Conservation (phyloP, 2,329 filamentous ascomycete species). For the Fusarium circinatum region DNA sequence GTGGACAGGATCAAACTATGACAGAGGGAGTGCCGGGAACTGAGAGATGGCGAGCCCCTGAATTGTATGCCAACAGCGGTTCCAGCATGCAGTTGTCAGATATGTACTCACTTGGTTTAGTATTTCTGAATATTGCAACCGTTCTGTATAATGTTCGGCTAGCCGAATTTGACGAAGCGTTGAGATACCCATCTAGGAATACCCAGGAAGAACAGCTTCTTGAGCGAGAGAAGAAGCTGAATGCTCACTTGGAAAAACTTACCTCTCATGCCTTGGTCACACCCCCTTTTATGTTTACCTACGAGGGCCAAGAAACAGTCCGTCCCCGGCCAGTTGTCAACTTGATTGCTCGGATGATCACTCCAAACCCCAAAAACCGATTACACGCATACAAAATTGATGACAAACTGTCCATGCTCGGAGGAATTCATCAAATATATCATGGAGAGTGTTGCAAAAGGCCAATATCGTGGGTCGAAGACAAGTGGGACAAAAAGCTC, state of each 20-base stretch:
- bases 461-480: slow-evolving; percentile 49
- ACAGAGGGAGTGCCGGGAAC: slow-evolving; percentile 56
- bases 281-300: slow-evolving; percentile 51
- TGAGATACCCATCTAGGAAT: slow-evolving; percentile 45
- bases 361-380: slow-evolving; percentile 46
- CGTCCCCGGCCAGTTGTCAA: slow-evolving; percentile 53
- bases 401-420: slow-evolving; percentile 55
- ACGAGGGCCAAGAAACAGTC: slow-evolving; percentile 52
- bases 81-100: slow-evolving; percentile 60
- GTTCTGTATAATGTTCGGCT: slow-evolving; percentile 54
- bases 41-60: slow-evolving; percentile 58
- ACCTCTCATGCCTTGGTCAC: slow-evolving; percentile 48
- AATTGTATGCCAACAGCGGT: slow-evolving; percentile 51
- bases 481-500: slow-evolving; percentile 52
- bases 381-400: slow-evolving; percentile 51
- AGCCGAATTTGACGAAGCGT: slow-evolving; percentile 52
- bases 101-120: slow-evolving; percentile 59
- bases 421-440: slow-evolving; percentile 60
- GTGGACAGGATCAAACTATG: slow-evolving; percentile 56
- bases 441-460: slow-evolving; percentile 58
- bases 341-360: slow-evolving; percentile 52
- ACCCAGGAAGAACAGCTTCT: slow-evolving; percentile 48
- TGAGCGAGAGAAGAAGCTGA: slow-evolving; percentile 50
- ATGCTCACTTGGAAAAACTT: slow-evolving; percentile 48
- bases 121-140: slow-evolving; percentile 57